A percentile compares a stretch with the other conserved stretches of the same genome.
Evolutionary conservation across 352 stramenopile species (phyloP).

Genomic region (Globisporangium barbulae): DNA sequence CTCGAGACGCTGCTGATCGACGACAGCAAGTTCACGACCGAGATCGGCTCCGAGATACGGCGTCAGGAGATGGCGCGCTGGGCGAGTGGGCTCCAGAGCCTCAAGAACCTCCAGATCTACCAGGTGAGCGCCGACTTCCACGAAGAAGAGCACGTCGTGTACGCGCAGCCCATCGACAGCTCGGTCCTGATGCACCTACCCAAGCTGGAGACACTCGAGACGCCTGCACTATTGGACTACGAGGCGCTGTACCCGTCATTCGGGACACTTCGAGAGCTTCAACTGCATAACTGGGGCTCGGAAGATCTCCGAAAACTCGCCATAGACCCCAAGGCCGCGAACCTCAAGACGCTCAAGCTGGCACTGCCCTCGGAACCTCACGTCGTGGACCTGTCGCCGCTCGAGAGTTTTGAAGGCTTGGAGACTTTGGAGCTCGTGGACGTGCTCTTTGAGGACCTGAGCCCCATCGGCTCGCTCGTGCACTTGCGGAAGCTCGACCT

Average conservation of each 20-base stretch:
- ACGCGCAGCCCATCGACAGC: conserved; percentile 31
- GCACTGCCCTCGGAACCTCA: conserved; percentile 32
- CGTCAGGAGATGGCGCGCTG: conserved; percentile 18
- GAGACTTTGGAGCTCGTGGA: conserved; percentile 49
- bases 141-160: conserved; percentile 26
- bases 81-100: conserved; percentile 26
- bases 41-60: neutral
- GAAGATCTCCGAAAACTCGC: conserved; percentile 39
- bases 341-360: conserved; percentile 26
- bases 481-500: conserved; percentile 53
- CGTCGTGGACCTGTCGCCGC: conserved; percentile 35
- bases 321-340: conserved; percentile 9
- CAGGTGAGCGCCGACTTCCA: conserved; percentile 25
- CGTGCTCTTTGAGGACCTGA: conserved; percentile 46
- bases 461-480: conserved; percentile 33
- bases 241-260: conserved; percentile 22
- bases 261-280: conserved; percentile 30
- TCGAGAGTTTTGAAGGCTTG: conserved; percentile 37
- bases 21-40: conserved; percentile 9
- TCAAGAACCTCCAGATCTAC: conserved; percentile 38
- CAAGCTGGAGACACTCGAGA: conserved; percentile 27
- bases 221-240: conserved; percentile 35
- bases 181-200: conserved; percentile 29
- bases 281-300: conserved; percentile 37
- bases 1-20: conserved; percentile 45